Percentiles rank a stretch among this genome's conserved stretches.
Evolutionary conservation across 73 alveolate species (phyloP).

Genomic region (Paramecium biaurelia): DNA sequence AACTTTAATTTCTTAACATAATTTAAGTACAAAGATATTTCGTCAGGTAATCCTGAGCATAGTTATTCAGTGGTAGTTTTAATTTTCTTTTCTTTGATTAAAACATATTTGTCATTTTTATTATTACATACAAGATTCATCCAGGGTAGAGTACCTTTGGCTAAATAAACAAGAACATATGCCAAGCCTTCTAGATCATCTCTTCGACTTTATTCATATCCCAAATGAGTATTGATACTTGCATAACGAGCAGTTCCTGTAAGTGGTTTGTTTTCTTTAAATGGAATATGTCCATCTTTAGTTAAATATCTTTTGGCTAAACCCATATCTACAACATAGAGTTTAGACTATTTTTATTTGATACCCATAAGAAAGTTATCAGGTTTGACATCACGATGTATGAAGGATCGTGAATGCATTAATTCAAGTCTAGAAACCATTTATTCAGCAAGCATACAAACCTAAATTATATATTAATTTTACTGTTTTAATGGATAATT

Average conservation of each 20-base stretch:
- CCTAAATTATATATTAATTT: background rate
- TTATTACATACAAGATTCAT: conserved; percentile 59
- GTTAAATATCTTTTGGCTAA: conserved; percentile 81
- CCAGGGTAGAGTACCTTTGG: conserved; percentile 88
- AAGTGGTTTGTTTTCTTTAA: conserved; percentile 83
- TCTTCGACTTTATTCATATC: conserved; percentile 82
- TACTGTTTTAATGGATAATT: conserved; percentile 79
- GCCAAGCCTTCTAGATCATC: conserved; percentile 87
- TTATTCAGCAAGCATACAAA: conserved; percentile 74
- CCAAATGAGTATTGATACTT: conserved; percentile 79
- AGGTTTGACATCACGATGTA: conserved; percentile 91
- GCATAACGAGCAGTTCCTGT: conserved; percentile 96
- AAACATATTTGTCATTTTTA: conserved; percentile 69
- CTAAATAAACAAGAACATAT: conserved; percentile 67
- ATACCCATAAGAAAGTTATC: conserved; percentile 85
- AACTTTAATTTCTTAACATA: conserved; percentile 86
- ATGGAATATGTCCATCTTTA: conserved; percentile 72
- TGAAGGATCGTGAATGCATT: conserved; percentile 73
- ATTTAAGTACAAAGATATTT: conserved; percentile 80
- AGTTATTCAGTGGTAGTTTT: conserved; percentile 75
- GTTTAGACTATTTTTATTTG: conserved; percentile 65
- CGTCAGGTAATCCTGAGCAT: conserved; percentile 83
- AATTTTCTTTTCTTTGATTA: conserved; percentile 85
- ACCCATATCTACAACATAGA: conserved; percentile 92
- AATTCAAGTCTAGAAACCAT: conserved; percentile 80